These are phyloP conservation scores for Chimonanthus praecox DNA, from an alignment of 164 flowering plant genomes.

Conservation along the genomic window DNA sequence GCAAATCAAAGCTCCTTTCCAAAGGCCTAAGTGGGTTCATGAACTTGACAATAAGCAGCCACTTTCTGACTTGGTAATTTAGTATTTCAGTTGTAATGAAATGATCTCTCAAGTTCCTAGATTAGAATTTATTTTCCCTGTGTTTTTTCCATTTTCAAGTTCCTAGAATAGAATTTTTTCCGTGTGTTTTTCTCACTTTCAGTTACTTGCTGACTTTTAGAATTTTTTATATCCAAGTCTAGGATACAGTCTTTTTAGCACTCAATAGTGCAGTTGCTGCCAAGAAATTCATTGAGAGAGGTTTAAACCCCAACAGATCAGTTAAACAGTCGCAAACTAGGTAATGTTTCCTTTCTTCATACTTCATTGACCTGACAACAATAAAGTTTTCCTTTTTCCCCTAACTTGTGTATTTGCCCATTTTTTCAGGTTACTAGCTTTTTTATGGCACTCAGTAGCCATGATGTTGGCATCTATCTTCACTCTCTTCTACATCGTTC, in stretches of 20 bases:
- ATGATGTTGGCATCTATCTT: constrained; percentile 44
- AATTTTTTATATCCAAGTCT: constrained; percentile 5
- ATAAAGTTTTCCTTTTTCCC: background rate
- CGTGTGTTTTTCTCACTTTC: background rate
- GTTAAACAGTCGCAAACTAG: constrained; percentile 8
- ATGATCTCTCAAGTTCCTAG: no score
- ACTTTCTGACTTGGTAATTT: constrained; percentile 61
- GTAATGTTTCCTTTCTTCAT: constrained; percentile 21
- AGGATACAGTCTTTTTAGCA: constrained; percentile 69
- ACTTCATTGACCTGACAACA: background rate
- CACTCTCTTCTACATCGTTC: constrained; percentile 50
- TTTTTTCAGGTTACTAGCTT: constrained; percentile 43
- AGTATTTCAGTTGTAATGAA: background rate
- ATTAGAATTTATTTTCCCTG: no score
- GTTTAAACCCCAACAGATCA: constrained; percentile 18
- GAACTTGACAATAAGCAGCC: constrained; percentile 46
- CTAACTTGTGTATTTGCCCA: constrained; percentile 8
- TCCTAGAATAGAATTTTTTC: background rate
- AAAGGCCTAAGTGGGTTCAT: constrained; percentile 77
- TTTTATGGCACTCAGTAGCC: constrained; percentile 38
- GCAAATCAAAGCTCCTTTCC: constrained; percentile 23
- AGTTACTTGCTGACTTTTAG: constrained; percentile 1
- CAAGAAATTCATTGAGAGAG: constrained; percentile 26
- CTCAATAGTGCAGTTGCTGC: constrained; percentile 71
- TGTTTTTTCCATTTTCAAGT: background rate